phyloP scores from a whole-genome alignment of 768 basidiomycete species.

The Tylopilus felleus region DNA sequence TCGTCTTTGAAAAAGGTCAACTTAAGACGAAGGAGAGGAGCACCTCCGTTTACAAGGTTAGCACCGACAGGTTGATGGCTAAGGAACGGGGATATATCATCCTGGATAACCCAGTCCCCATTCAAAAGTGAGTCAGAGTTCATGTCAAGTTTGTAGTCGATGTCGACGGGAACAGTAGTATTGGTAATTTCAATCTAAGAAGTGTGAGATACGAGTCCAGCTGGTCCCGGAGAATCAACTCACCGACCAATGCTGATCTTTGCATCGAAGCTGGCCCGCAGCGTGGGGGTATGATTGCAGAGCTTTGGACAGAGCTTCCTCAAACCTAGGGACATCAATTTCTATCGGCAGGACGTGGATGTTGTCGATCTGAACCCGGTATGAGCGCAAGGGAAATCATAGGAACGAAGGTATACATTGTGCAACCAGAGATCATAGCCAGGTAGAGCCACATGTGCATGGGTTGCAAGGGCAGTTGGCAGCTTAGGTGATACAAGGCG shows the following conservation, averaged over 20 bases:
- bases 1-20: conserved; percentile 22
- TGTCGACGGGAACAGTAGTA: conserved; percentile 14
- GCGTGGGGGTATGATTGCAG: conserved; percentile 27
- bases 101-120: conserved; percentile 29
- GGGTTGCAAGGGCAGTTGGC: conserved; percentile 4
- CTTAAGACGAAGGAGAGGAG: conserved; percentile 28
- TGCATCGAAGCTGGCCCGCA: conserved; percentile 20
- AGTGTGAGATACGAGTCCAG: neutral
- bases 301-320: conserved; percentile 21
- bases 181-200: conserved; percentile 25
- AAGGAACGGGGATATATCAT: conserved; percentile 18
- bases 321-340: conserved; percentile 16
- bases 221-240: neutral
- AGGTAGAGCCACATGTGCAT: conserved; percentile 9
- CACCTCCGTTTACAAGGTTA: conserved; percentile 14
- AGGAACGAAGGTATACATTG: conserved; percentile 8
- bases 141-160: conserved; percentile 6
- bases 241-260: conserved; percentile 18
- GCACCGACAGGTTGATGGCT: conserved; percentile 14
- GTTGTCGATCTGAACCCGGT: neutral
- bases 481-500: conserved; percentile 18
- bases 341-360: conserved; percentile 12
- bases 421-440: conserved; percentile 23
- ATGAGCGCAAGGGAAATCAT: conserved; percentile 1
- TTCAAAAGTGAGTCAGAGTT: conserved; percentile 10